A percentile compares a stretch with the other conserved stretches of the same genome.
Conservation (phyloP, 2,329 filamentous ascomycete genomes). For the Akanthomyces muscarius region DNA sequence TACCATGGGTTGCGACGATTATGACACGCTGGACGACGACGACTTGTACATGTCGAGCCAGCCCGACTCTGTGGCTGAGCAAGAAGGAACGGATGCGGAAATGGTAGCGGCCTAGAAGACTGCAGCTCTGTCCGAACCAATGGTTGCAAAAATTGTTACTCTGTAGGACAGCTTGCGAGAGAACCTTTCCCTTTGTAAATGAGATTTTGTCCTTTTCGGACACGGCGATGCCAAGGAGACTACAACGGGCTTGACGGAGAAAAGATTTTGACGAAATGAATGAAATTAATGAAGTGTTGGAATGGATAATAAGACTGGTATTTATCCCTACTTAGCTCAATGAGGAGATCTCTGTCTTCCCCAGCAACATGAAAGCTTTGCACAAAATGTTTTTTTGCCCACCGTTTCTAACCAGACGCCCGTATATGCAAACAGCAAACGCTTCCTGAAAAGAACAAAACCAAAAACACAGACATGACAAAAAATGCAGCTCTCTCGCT, state of each 20-base stretch:
- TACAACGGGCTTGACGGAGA: not conserved
- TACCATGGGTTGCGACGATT: slow-evolving; percentile 7
- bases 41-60: not conserved
- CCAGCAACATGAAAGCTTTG: not conserved
- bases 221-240: not conserved
- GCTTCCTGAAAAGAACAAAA: not conserved
- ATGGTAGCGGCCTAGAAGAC: slow-evolving; percentile 9
- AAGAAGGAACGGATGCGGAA: not conserved
- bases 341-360: no score
- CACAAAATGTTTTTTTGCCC: not conserved
- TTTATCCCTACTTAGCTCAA: no score
- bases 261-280: no score
- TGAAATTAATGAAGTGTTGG: not conserved
- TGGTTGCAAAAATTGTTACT: not conserved
- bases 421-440: not conserved
- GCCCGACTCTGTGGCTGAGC: not conserved
- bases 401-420: slow-evolving; percentile 2
- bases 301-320: not conserved
- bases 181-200: not conserved
- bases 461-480: not conserved
- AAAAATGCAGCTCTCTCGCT: not conserved
- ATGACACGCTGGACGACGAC: slow-evolving; percentile 5
- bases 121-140: not conserved
- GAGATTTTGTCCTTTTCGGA: not conserved
- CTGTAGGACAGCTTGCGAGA: not conserved